Conservation (phyloP, 2,329 filamentous ascomycete genomes). For the Neonectria ditissima region DNA sequence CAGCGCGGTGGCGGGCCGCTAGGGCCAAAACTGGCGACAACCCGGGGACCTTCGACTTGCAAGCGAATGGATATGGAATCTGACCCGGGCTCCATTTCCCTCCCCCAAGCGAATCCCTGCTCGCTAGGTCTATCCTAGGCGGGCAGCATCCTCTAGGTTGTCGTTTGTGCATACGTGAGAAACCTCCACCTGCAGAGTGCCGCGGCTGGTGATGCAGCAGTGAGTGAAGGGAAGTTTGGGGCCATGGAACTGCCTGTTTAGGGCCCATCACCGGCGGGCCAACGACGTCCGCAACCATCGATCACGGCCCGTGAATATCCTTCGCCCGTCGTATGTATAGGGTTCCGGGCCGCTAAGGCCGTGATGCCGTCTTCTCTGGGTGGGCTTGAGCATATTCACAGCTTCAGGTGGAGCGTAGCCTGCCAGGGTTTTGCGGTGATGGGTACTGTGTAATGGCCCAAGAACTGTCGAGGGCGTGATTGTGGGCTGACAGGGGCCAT, state of each 20-base stretch:
- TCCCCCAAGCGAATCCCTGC: background rate
- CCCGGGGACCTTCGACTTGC: background rate
- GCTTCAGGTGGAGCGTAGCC: constrained; percentile 2
- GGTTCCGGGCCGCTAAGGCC: constrained; percentile 1
- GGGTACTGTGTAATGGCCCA: background rate
- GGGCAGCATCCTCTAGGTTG: background rate
- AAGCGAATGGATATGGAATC: background rate
- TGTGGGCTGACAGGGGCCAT: background rate
- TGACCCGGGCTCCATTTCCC: background rate
- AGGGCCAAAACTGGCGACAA: background rate
- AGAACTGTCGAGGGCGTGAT: background rate
- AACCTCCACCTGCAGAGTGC: constrained; percentile 3
- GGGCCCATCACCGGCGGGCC: background rate
- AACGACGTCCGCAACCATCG: background rate
- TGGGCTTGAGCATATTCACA: background rate
- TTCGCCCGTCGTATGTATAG: background rate
- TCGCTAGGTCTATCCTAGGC: too few relatives aligned
- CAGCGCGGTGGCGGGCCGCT: constrained; percentile 3
- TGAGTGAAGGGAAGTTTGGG: background rate
- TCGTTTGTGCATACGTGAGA: background rate
- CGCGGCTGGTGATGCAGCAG: background rate
- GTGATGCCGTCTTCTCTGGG: background rate
- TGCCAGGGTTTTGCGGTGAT: background rate
- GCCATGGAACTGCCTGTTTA: background rate
- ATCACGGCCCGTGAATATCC: too few relatives aligned